These are phyloP conservation scores for Cucurbita moschata DNA, from an alignment of 306 rosid species.

Conservation along the genomic window DNA sequence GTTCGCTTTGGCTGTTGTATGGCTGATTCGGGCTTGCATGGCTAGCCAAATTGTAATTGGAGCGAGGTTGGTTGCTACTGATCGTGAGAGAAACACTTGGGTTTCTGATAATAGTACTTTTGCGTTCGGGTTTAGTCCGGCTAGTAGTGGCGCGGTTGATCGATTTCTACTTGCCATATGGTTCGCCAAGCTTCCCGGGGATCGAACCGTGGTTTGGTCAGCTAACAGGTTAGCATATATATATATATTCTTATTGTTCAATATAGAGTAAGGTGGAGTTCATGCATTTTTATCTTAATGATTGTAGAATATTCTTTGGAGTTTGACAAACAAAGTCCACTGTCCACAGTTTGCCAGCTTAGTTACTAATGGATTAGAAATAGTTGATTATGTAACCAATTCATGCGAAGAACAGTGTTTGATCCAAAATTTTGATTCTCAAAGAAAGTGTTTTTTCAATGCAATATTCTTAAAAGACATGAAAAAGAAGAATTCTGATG, in stretches of 20 bases:
- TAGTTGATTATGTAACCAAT: background rate
- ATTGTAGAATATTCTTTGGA: background rate
- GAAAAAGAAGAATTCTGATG: background rate
- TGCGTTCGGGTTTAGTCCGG: conserved; percentile 64
- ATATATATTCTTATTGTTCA: background rate
- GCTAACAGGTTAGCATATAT: conserved; percentile 34
- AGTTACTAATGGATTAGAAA: background rate
- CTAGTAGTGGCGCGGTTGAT: conserved; percentile 3
- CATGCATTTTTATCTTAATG: background rate
- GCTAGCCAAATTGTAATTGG: conserved; percentile 42
- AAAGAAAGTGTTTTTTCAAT: background rate
- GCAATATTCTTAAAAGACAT: background rate
- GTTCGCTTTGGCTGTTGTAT: conserved; percentile 13
- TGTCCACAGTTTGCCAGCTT: background rate
- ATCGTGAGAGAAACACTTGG: conserved; percentile 25
- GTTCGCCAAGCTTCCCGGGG: conserved; percentile 79
- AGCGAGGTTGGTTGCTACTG: conserved; percentile 40
- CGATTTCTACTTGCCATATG: conserved; percentile 47
- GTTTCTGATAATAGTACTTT: conserved; percentile 72
- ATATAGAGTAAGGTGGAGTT: background rate
- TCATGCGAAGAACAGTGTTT: background rate
- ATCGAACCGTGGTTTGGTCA: conserved; percentile 58
- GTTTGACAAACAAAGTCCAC: background rate
- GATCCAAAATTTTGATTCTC: background rate
- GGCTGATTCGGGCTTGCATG: conserved; percentile 11